Base-by-base conservation (phyloP, 768 basidiomycete genomes). In the Boletus huronensis region DNA sequence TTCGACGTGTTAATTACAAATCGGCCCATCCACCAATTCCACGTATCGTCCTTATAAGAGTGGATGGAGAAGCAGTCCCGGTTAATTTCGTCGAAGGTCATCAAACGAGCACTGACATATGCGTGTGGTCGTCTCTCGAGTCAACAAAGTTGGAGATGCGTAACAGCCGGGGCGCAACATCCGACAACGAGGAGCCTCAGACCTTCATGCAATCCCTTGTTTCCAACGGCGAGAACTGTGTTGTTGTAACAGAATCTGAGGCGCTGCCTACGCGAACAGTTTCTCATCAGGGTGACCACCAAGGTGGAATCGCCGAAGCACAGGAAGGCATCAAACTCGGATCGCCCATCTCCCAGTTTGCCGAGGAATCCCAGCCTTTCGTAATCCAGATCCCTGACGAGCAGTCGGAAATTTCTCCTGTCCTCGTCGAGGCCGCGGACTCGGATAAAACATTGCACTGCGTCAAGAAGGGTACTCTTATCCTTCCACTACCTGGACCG, bases 51-150 rank as follows among this genome's bases (percentile, higher is more conserved):
- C 53, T 64, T 21, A 49, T 43, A 25, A 47, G 47, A 8, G 54
- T 47, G 19, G 60, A 65, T 29, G 63, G 63, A 29, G 48, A 56
- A 26, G 50, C 53, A 3, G 50, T 59, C 17, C 60, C 57, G 0
- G 50, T 57, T 3, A 31, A 44, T 7, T 45, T 56, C 6, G n/a
- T 19, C 7, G 54, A 55, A 9, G 60, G 54, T 34, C n/a, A 28
- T 40, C 42, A 39, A 28, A 43, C 7, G 11, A 31, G 2, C 21
- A 29, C 17, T 3, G 25, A 31, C 11, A 8, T 23, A 25, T 14
- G 11, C 28, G 9, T 14, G 31, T 25, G 36, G 43, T 25, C 36
- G 1, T 10, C 44, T 32, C 46, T 48, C 21, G 52, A 45, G n/a
- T 11, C 14, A 10, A n/a, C 13, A 21, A 26, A 23, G 34, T 25